phyloP scores from a whole-genome alignment of 176 grass and related monocot species.

The Oryza officinalis region DNA sequence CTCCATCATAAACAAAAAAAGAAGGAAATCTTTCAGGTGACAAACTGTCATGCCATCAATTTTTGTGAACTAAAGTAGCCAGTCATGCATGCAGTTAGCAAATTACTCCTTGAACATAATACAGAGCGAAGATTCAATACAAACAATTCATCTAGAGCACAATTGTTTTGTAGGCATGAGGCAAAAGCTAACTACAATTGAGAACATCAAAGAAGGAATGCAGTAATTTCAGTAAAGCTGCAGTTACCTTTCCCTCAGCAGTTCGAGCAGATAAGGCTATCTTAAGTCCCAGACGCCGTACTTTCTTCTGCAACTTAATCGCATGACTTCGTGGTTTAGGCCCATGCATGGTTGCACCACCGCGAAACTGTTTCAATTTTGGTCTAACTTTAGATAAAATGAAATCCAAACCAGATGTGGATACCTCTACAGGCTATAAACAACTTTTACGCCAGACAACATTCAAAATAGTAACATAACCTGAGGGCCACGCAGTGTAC shows the following conservation, averaged over 20 bases:
- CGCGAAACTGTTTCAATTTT: slow-evolving; percentile 65
- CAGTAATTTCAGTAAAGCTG: not conserved
- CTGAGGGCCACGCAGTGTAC: slow-evolving; percentile 75
- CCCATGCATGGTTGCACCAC: slow-evolving; percentile 84
- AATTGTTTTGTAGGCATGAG: slow-evolving; percentile 8
- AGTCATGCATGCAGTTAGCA: slow-evolving; percentile 1
- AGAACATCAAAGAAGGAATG: slow-evolving; percentile 13
- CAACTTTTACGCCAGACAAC: slow-evolving; percentile 14
- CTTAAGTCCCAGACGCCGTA: slow-evolving; percentile 72
- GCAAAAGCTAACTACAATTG: not conserved
- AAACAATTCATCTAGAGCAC: not conserved
- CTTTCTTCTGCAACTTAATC: slow-evolving; percentile 92
- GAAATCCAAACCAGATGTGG: not conserved
- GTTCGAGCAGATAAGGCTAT: slow-evolving; percentile 87
- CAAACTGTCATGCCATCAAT: not conserved
- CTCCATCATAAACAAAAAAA: no score
- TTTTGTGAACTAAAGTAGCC: not conserved
- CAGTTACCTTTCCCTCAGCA: slow-evolving; percentile 80
- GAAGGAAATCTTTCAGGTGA: not conserved
- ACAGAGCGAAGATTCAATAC: not conserved
- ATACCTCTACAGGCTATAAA: not conserved
- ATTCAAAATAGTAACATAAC: slow-evolving; percentile 40
- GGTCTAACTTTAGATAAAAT: slow-evolving; percentile 32
- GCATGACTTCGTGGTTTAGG: slow-evolving; percentile 92
- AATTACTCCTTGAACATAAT: not conserved